These are phyloP conservation scores for Catunica adiposa DNA, from an alignment of 2,329 filamentous ascomycete genomes.

Conservation along the genomic window DNA sequence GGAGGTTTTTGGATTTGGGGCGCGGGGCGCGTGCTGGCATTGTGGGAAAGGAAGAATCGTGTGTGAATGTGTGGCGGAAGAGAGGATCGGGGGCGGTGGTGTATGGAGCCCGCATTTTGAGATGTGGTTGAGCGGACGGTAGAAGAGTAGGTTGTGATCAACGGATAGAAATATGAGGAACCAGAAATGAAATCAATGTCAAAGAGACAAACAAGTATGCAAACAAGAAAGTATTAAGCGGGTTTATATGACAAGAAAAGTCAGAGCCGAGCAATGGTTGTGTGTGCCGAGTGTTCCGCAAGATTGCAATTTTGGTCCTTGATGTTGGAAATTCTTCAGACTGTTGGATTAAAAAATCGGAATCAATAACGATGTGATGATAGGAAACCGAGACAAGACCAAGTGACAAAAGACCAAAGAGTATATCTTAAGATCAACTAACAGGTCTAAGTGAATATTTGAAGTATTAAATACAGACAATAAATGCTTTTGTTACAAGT, in stretches of 20 bases:
- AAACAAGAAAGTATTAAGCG: too few species aligned
- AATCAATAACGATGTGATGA: not conserved
- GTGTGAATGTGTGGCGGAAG: slow-evolving; percentile 10
- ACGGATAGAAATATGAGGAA: not conserved
- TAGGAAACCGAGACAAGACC: not conserved
- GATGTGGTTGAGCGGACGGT: not conserved
- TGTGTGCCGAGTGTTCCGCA: too few species aligned
- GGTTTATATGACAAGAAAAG: too few species aligned
- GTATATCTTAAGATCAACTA: too few species aligned
- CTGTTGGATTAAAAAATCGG: too few species aligned
- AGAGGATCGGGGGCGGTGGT: not conserved
- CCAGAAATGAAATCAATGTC: not conserved
- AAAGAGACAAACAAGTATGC: too few species aligned
- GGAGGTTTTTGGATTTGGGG: slow-evolving; percentile 22
- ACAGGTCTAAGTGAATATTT: not conserved
- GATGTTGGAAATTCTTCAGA: too few species aligned
- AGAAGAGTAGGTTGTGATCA: not conserved
- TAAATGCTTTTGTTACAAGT: not conserved
- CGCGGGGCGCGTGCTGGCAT: slow-evolving; percentile 25
- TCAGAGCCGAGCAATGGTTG: too few species aligned
- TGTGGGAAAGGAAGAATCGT: slow-evolving; percentile 16
- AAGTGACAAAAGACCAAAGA: not conserved
- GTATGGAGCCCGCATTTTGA: slow-evolving; percentile 9
- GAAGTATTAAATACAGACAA: not conserved
- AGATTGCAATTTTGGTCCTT: too few species aligned